phyloP scores from a whole-genome alignment of 441 rosid species.

The Eugenia klotzschiana region DNA sequence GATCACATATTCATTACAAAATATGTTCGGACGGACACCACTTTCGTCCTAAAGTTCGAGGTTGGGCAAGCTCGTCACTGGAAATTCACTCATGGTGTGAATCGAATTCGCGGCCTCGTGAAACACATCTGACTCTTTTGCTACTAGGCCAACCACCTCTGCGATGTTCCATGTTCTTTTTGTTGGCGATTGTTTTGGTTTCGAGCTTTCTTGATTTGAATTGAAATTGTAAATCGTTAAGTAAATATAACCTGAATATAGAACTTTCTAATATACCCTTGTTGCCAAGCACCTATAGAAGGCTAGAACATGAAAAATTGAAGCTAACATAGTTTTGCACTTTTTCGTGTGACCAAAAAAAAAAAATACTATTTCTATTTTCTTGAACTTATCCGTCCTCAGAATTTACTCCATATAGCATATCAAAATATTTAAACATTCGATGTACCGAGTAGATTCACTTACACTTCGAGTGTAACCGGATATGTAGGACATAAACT shows the following conservation, averaged over 20 bases:
- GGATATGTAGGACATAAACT: not conserved
- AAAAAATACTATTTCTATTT: not conserved
- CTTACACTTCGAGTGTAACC: not conserved
- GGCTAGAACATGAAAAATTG: not conserved
- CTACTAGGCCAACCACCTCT: not conserved
- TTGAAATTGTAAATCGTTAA: not conserved
- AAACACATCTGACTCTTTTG: not conserved
- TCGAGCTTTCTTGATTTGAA: rapidly evolving
- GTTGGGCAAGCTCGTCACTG: not conserved
- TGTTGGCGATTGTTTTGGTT: not conserved
- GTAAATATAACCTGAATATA: not conserved
- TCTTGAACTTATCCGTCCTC: not conserved
- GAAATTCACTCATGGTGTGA: not conserved
- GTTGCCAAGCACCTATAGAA: not conserved
- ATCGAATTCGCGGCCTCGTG: not conserved
- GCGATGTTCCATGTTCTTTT: not conserved
- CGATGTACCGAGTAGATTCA: rapidly evolving
- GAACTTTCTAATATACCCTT: not conserved
- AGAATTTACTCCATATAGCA: not conserved
- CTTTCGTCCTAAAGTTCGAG: not conserved
- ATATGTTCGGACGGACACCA: not conserved
- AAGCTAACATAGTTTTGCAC: not conserved
- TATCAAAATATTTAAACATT: not conserved
- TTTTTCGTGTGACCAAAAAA: not conserved
- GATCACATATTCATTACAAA: not conserved